These are phyloP conservation scores for Rhizophlyctis rosea DNA, from an alignment of 192 early-diverging fungal genomes.

Conservation along the genomic window DNA sequence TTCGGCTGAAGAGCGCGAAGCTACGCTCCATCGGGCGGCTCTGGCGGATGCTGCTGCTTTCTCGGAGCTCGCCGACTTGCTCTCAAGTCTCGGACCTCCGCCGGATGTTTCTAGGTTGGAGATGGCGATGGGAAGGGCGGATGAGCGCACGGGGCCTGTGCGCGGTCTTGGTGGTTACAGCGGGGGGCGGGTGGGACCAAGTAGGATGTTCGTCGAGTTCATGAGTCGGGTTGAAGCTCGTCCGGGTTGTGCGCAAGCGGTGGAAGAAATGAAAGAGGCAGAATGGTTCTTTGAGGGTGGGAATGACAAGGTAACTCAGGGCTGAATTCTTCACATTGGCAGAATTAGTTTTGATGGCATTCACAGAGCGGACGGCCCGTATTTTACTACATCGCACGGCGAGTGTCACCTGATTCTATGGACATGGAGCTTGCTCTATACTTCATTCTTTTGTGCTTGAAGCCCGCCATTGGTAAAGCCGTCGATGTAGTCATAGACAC, in stretches of 20 bases:
- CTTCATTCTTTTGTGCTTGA: conserved; percentile 60
- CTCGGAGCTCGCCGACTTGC: conserved; percentile 75
- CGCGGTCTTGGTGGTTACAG: background rate
- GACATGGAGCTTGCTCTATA: conserved; percentile 85
- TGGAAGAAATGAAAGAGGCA: conserved; percentile 26
- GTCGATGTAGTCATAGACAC: conserved; percentile 82
- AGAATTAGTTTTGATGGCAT: background rate
- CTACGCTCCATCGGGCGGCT: background rate
- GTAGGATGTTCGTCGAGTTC: conserved; percentile 24
- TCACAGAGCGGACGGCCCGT: conserved; percentile 65
- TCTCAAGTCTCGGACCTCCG: conserved; percentile 85
- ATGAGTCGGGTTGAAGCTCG: conserved; percentile 23
- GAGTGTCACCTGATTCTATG: conserved; percentile 68
- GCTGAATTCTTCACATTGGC: background rate
- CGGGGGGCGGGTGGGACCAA: background rate
- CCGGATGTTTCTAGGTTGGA: conserved; percentile 55
- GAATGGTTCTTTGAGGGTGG: conserved; percentile 82
- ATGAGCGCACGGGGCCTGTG: background rate
- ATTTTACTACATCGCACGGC: conserved; percentile 79
- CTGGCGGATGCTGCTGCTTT: conserved; percentile 39
- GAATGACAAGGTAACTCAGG: conserved; percentile 52
- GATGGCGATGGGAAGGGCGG: background rate
- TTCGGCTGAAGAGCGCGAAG: background rate
- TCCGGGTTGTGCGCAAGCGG: conserved; percentile 8
- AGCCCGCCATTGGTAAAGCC: conserved; percentile 60